Evolutionary conservation across 352 stramenopile genomes (phyloP).

Genomic region (Pythium aquatile): DNA sequence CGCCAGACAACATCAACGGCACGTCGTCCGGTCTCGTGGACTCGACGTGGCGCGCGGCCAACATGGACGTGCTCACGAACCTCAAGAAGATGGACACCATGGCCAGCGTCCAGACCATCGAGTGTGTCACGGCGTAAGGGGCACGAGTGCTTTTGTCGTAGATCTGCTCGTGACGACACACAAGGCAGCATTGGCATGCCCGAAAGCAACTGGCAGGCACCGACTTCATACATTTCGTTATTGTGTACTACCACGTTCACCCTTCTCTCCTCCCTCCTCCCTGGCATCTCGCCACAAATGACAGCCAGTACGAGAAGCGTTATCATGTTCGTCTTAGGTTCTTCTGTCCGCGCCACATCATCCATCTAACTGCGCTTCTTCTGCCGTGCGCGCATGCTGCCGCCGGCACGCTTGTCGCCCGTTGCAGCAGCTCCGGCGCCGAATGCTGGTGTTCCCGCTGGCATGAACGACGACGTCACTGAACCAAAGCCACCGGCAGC

Average conservation of each 20-base stretch:
- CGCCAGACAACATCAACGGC: slow-evolving; percentile 56
- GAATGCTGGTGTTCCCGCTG: slow-evolving; percentile 24
- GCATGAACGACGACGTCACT: slow-evolving; percentile 46
- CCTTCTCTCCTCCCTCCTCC: background rate
- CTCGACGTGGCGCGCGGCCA: slow-evolving; percentile 65
- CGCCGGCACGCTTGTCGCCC: slow-evolving; percentile 35
- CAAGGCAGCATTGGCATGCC: background rate
- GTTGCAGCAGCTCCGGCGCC: background rate
- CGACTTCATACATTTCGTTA: slow-evolving; percentile 2
- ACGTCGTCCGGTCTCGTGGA: slow-evolving; percentile 65
- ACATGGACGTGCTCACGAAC: slow-evolving; percentile 61
- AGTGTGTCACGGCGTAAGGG: slow-evolving; percentile 36
- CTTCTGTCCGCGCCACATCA: background rate
- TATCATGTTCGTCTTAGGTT: background rate
- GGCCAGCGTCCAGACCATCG: slow-evolving; percentile 61
- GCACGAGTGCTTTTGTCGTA: too few relatives aligned
- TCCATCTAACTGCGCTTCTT: slow-evolving; percentile 43
- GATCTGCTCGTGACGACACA: too few relatives aligned
- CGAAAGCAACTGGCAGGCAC: background rate
- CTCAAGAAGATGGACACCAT: slow-evolving; percentile 73
- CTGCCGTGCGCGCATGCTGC: slow-evolving; percentile 33
- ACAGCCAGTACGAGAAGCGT: background rate
- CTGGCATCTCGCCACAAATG: background rate
- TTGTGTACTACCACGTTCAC: background rate
- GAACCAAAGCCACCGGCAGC: slow-evolving; percentile 43